Evolutionary conservation across 208 protist genomes (phyloP).

Genomic region (Leishmania turanica): DNA sequence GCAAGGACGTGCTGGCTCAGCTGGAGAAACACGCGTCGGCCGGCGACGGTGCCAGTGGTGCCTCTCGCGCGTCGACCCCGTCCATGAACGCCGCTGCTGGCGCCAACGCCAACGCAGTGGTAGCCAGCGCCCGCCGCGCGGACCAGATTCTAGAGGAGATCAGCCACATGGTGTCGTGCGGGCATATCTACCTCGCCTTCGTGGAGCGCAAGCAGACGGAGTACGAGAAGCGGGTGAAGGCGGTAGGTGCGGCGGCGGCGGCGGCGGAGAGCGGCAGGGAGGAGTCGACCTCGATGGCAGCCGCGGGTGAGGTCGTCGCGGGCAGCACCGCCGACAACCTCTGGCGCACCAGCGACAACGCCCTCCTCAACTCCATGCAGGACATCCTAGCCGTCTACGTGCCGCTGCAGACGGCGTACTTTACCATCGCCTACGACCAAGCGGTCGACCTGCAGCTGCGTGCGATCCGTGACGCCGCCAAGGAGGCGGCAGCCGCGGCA

Average conservation of each 20-base stretch:
- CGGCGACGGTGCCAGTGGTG: neutral
- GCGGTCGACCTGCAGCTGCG: constrained; percentile 68
- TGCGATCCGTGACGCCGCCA: constrained; percentile 33
- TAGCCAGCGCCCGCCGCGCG: constrained; percentile 58
- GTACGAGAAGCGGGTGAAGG: constrained; percentile 30
- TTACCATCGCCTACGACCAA: constrained; percentile 73
- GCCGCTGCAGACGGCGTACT: constrained; percentile 80
- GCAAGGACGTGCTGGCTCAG: constrained; percentile 47
- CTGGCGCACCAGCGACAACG: constrained; percentile 38
- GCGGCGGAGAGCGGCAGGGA: neutral
- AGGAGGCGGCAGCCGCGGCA: constrained; percentile 20
- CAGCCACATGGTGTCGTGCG: constrained; percentile 86
- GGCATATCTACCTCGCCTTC: constrained; percentile 78
- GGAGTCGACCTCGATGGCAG: neutral
- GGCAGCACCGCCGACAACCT: constrained; percentile 19
- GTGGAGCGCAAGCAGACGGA: constrained; percentile 57
- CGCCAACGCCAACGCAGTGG: constrained; percentile 17
- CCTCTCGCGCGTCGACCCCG: neutral
- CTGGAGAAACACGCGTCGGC: constrained; percentile 30
- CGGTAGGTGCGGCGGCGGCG: neutral
- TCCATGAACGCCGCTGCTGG: neutral
- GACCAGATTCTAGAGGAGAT: constrained; percentile 89
- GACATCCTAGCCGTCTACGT: constrained; percentile 80
- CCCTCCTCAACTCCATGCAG: constrained; percentile 73
- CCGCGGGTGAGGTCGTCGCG: neutral